A percentile compares a stretch with the other conserved stretches of the same genome.
Conservation (phyloP, 352 stramenopile species). For the Phytophthora pisi region DNA sequence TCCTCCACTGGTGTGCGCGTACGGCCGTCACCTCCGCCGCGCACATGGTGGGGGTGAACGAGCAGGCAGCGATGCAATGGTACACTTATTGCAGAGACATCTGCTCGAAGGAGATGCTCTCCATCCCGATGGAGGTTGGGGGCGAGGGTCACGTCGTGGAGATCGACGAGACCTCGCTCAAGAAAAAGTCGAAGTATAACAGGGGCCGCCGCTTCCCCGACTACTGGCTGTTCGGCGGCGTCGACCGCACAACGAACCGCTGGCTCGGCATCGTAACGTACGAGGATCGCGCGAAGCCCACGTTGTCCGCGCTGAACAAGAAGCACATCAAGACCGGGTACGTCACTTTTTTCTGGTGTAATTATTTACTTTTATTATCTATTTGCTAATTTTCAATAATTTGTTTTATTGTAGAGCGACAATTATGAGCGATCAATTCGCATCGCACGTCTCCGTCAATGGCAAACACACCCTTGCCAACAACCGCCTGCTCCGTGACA, state of each 20-base stretch:
- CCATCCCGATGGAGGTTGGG: background rate
- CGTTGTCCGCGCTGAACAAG: too few relatives aligned
- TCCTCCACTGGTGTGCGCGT: background rate
- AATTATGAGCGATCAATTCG: too few relatives aligned
- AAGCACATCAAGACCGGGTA: too few relatives aligned
- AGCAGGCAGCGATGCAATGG: background rate
- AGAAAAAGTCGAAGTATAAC: background rate
- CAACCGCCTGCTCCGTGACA: too few relatives aligned
- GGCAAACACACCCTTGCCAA: too few relatives aligned
- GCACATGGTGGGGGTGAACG: background rate
- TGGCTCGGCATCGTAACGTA: background rate
- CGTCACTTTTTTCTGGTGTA: too few relatives aligned
- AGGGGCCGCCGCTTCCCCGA: background rate
- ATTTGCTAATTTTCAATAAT: too few relatives aligned
- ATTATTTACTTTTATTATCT: too few relatives aligned
- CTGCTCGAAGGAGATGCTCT: background rate
- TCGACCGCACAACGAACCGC: background rate
- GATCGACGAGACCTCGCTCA: background rate
- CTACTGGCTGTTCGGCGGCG: background rate
- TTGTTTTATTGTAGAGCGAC: too few relatives aligned
- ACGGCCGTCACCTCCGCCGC: background rate
- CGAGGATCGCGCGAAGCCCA: too few relatives aligned
- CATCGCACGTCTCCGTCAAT: too few relatives aligned
- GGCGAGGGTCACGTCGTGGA: background rate
- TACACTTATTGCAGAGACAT: background rate